These are phyloP conservation scores for Apiospora saccharicola DNA, from an alignment of 2,329 filamentous ascomycete species.

Conservation along the genomic window DNA sequence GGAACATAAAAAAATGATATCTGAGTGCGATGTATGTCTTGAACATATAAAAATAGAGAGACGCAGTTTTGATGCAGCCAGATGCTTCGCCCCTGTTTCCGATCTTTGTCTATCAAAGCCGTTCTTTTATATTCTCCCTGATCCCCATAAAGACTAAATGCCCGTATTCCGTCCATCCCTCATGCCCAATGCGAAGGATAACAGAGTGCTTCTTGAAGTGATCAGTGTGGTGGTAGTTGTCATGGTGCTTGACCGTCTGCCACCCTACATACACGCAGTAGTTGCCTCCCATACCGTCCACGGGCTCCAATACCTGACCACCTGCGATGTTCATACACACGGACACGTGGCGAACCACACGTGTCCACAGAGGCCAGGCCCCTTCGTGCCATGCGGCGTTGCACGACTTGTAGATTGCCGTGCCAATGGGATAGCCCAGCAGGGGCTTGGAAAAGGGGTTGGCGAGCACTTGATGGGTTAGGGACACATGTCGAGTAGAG, in stretches of 20 bases:
- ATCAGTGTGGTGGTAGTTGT: slow-evolving; percentile 44
- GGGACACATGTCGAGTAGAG: neutral
- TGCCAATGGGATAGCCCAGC: slow-evolving; percentile 31
- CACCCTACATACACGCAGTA: slow-evolving; percentile 47
- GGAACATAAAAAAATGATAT: too few relatives aligned
- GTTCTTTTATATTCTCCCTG: neutral
- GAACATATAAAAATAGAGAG: too few relatives aligned
- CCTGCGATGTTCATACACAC: slow-evolving; percentile 45
- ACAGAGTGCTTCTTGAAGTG: slow-evolving; percentile 41
- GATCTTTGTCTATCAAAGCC: neutral
- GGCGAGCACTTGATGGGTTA: neutral
- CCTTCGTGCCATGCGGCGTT: slow-evolving; percentile 29
- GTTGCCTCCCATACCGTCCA: slow-evolving; percentile 37
- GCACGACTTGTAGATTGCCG: slow-evolving; percentile 41
- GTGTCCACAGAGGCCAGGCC: slow-evolving; percentile 34
- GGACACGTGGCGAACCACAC: slow-evolving; percentile 32
- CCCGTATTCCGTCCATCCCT: slow-evolving; percentile 43
- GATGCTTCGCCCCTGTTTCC: neutral
- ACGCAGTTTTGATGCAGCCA: too few relatives aligned
- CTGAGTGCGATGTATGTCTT: too few relatives aligned
- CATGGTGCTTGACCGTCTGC: slow-evolving; percentile 42
- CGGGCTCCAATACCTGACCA: slow-evolving; percentile 42
- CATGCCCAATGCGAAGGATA: slow-evolving; percentile 33
- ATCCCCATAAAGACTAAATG: slow-evolving; percentile 40
- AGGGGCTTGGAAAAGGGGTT: slow-evolving; percentile 6